Conservation (phyloP, 2,329 filamentous ascomycete genomes). For the Colletotrichum tanaceti region DNA sequence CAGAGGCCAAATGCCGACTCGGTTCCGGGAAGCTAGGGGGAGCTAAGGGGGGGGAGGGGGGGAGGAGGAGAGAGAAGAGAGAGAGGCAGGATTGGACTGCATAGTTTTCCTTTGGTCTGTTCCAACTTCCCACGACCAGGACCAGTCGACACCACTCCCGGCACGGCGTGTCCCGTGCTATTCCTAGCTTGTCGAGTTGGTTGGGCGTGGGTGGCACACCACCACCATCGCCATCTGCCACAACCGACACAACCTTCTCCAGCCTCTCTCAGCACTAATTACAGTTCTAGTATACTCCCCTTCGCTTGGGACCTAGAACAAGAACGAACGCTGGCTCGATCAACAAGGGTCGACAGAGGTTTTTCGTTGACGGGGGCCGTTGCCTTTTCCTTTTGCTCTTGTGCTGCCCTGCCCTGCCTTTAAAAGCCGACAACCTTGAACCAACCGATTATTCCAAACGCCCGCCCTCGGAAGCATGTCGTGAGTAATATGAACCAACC, state of each 20-base stretch:
- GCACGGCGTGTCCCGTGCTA: slow-evolving; percentile 30
- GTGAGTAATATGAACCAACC: neutral
- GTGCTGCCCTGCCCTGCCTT: slow-evolving; percentile 11
- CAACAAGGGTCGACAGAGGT: slow-evolving; percentile 5
- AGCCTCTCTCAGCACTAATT: neutral
- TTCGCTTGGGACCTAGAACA: slow-evolving; percentile 15
- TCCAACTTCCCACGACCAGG: neutral
- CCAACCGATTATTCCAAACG: no score
- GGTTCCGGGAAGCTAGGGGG: neutral
- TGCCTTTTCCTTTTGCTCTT: neutral
- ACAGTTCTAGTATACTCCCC: neutral
- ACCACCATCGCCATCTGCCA: neutral
- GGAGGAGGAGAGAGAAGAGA: no score
- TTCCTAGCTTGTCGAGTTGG: slow-evolving; percentile 19
- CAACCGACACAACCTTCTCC: neutral
- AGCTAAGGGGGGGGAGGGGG: no score
- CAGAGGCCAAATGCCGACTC: slow-evolving; percentile 31
- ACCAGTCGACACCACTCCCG: slow-evolving; percentile 17
- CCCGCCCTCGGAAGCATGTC: neutral
- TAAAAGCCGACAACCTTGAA: neutral
- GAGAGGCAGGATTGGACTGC: neutral
- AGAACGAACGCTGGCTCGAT: slow-evolving; percentile 15
- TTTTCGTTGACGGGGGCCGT: neutral
- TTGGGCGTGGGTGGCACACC: neutral
- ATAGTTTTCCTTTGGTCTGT: neutral